A percentile compares a stretch with the other conserved stretches of the same genome.
Conservation (phyloP, 768 basidiomycete genomes). For the Mycena pura region DNA sequence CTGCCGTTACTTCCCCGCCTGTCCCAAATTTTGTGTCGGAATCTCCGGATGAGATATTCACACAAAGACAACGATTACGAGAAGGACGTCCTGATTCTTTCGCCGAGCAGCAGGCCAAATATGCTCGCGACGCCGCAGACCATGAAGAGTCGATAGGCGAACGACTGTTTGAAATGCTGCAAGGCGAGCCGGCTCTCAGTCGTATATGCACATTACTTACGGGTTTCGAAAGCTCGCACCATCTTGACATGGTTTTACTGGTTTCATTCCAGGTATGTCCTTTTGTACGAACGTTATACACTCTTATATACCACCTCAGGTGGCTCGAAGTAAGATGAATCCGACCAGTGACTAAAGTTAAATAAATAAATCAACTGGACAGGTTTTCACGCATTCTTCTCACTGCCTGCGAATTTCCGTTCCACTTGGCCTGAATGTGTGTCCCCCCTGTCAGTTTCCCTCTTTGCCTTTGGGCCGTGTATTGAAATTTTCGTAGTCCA, state of each 20-base stretch:
- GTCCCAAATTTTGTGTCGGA: constrained; percentile 56
- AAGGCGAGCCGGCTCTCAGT: constrained; percentile 52
- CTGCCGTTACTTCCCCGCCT: constrained; percentile 65
- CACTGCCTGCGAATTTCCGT: constrained; percentile 63
- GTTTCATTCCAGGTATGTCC: constrained; percentile 67
- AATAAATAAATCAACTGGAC: constrained; percentile 15
- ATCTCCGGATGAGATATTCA: constrained; percentile 60
- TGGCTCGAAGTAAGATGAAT: constrained; percentile 69
- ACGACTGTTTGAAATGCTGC: constrained; percentile 62
- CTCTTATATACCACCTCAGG: constrained; percentile 42
- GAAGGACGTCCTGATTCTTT: constrained; percentile 63
- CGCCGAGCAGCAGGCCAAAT: constrained; percentile 67
- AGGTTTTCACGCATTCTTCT: constrained; percentile 69
- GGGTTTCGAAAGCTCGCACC: constrained; percentile 54
- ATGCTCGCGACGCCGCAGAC: constrained; percentile 58
- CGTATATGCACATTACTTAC: not conserved
- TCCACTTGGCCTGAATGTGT: constrained; percentile 75
- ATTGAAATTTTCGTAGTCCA: constrained; percentile 42
- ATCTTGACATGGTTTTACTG: constrained; percentile 78
- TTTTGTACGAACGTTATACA: not conserved
- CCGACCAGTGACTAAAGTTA: not conserved
- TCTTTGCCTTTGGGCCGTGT: too few relatives aligned
- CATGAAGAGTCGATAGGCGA: constrained; percentile 56
- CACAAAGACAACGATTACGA: constrained; percentile 46
- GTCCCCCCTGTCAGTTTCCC: constrained; percentile 51